Percentiles rank a stretch among this genome's conserved stretches.
These are phyloP conservation scores for Erysimum cheiri DNA, from an alignment of 441 rosid species.

Conservation along the genomic window DNA sequence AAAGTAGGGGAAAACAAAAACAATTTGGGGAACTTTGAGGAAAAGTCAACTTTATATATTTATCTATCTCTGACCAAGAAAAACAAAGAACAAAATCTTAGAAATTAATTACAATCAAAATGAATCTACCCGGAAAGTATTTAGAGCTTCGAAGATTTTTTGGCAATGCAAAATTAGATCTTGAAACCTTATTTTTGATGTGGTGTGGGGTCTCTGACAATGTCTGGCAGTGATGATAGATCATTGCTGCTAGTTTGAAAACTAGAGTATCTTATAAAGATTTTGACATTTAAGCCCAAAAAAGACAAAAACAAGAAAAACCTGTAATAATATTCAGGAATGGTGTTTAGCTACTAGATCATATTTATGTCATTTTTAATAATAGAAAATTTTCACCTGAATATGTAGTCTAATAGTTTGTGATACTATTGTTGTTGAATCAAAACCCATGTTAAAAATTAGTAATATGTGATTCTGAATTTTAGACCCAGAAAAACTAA, in stretches of 20 bases:
- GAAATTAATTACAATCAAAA: neutral
- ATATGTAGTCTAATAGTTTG: too few relatives aligned
- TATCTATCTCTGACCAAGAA: neutral
- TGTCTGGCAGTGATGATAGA: conserved; percentile 13
- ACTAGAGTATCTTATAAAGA: neutral
- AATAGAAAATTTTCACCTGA: too few relatives aligned
- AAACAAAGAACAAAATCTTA: neutral
- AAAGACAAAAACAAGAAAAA: neutral
- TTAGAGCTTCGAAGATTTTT: conserved; percentile 21
- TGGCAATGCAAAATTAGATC: conserved; percentile 13
- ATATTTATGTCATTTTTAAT: too few relatives aligned
- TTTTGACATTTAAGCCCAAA: conserved; percentile 1
- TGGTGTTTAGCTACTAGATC: neutral
- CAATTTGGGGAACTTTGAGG: neutral
- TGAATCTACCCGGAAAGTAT: neutral
- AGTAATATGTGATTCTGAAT: too few relatives aligned
- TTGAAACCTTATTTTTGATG: conserved; percentile 1
- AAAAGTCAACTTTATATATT: conserved; percentile 16
- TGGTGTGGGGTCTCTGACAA: neutral
- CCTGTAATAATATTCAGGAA: neutral
- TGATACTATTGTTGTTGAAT: too few relatives aligned
- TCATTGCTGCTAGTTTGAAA: conserved; percentile 4
- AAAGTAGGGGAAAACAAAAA: neutral
- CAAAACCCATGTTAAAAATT: neutral
- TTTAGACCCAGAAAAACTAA: neutral